Evolutionary conservation across 768 basidiomycete species (phyloP).

Genomic region (Leccinum disarticulatum): DNA sequence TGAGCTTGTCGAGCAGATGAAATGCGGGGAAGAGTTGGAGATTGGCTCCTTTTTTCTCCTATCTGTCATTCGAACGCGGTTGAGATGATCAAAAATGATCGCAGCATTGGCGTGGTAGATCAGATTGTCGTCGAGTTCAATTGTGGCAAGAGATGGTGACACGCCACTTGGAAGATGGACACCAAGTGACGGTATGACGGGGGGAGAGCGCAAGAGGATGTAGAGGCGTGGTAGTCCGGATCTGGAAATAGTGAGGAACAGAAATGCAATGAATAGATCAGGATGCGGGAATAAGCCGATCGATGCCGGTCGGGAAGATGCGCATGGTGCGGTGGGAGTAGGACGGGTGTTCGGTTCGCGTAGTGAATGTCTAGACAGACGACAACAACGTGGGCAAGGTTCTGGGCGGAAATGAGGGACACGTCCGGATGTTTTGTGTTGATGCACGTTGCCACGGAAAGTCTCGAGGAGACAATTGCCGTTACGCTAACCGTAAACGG

Average conservation of each 20-base stretch:
- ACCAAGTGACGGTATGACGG: background rate
- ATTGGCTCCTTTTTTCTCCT: constrained; percentile 13
- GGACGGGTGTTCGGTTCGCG: constrained; percentile 12
- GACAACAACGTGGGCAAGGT: constrained; percentile 13
- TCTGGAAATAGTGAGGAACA: constrained; percentile 7
- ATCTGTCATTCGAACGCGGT: constrained; percentile 7
- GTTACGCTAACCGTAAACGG: constrained; percentile 14
- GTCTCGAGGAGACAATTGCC: constrained; percentile 10
- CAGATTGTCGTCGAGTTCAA: constrained; percentile 20
- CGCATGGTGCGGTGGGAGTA: constrained; percentile 9
- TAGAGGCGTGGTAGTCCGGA: constrained; percentile 10
- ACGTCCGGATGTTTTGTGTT: background rate
- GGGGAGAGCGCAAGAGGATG: background rate
- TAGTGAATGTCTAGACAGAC: constrained; percentile 9
- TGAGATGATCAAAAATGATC: constrained; percentile 4
- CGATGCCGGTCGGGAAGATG: constrained; percentile 14
- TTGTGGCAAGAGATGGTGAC: constrained; percentile 8
- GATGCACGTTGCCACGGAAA: constrained; percentile 4
- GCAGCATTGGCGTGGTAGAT: constrained; percentile 16
- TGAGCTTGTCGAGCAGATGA: background rate
- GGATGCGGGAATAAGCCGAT: constrained; percentile 11
- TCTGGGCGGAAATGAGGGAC: constrained; percentile 19
- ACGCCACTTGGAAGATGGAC: constrained; percentile 8
- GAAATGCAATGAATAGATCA: constrained; percentile 10
- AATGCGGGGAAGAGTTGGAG: constrained; percentile 18